Evolutionary conservation across 2,329 filamentous ascomycete species (phyloP).

Genomic region (Aspergillus quadrilineatus): DNA sequence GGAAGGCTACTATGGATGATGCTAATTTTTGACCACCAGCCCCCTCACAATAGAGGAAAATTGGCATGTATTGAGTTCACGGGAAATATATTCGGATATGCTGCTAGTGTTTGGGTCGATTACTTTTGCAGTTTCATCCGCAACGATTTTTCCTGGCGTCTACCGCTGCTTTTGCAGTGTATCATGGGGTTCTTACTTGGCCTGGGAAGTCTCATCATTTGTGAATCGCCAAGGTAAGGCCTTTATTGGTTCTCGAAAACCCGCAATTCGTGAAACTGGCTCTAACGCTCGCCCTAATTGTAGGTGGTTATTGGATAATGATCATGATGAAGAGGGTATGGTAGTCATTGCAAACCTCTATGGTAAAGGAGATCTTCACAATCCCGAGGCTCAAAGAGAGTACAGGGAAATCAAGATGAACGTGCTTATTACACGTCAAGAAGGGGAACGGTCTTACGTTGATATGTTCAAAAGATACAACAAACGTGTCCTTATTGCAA

Average conservation of each 20-base stretch:
- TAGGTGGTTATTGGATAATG: constrained; percentile 95
- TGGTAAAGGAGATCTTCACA: constrained; percentile 91
- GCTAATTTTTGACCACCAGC: constrained; percentile 41
- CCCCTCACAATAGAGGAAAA: constrained; percentile 92
- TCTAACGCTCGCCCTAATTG: constrained; percentile 7
- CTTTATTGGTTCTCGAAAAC: not conserved
- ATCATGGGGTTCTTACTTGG: constrained; percentile 87
- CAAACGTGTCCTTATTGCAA: constrained; percentile 94
- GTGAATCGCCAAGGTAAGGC: constrained; percentile 83
- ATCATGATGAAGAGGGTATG: constrained; percentile 97
- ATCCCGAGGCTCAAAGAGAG: constrained; percentile 87
- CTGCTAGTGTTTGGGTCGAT: constrained; percentile 96
- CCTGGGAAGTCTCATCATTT: constrained; percentile 84
- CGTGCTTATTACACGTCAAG: constrained; percentile 86
- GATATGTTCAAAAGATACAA: constrained; percentile 96
- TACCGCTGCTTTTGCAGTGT: constrained; percentile 89
- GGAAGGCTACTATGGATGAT: not conserved
- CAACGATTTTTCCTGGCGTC: constrained; percentile 81
- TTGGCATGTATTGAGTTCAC: constrained; percentile 97
- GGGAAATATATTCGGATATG: constrained; percentile 93
- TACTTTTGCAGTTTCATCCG: constrained; percentile 93
- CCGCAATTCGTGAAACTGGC: not conserved
- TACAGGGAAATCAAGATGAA: constrained; percentile 99
- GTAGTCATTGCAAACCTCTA: constrained; percentile 98
- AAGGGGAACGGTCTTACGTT: constrained; percentile 84